These are phyloP conservation scores for Metarhizium album DNA, from an alignment of 2,329 filamentous ascomycete species.

Conservation along the genomic window DNA sequence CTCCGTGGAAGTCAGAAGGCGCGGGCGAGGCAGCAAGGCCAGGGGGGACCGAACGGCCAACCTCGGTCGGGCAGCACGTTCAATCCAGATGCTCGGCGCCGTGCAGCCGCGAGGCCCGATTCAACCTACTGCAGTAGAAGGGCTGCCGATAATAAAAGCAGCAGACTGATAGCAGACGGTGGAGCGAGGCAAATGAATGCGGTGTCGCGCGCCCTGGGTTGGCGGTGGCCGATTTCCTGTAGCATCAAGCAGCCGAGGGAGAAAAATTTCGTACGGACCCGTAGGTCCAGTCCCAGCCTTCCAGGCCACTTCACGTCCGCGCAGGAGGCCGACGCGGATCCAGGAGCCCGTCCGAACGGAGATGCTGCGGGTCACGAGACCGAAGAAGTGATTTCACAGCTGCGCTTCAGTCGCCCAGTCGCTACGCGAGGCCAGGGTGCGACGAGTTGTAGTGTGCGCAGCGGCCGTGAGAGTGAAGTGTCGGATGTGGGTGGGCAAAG, in stretches of 20 bases:
- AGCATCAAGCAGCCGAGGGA: constrained; percentile 14
- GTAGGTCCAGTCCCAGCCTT: constrained; percentile 7
- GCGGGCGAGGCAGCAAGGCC: background rate
- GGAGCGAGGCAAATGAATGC: background rate
- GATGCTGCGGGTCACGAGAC: constrained; percentile 8
- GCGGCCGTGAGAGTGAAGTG: background rate
- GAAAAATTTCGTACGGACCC: constrained; percentile 23
- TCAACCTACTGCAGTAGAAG: background rate
- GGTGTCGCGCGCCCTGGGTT: constrained; percentile 3
- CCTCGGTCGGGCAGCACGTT: background rate
- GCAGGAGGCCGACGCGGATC: constrained; percentile 4
- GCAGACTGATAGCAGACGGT: background rate
- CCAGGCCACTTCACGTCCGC: constrained; percentile 9
- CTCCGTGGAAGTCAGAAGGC: background rate
- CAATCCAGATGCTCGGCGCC: background rate
- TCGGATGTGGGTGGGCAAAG: constrained; percentile 6
- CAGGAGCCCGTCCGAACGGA: constrained; percentile 6
- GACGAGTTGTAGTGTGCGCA: constrained; percentile 1
- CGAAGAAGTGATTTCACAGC: background rate
- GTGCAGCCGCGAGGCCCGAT: background rate
- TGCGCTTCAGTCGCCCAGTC: background rate
- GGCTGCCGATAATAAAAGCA: background rate
- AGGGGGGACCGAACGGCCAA: background rate
- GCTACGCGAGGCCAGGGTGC: constrained; percentile 1
- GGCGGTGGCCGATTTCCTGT: constrained; percentile 12